Evolutionary conservation across 495 filamentous ascomycete species (phyloP).

Genomic region (Neurospora africana): DNA sequence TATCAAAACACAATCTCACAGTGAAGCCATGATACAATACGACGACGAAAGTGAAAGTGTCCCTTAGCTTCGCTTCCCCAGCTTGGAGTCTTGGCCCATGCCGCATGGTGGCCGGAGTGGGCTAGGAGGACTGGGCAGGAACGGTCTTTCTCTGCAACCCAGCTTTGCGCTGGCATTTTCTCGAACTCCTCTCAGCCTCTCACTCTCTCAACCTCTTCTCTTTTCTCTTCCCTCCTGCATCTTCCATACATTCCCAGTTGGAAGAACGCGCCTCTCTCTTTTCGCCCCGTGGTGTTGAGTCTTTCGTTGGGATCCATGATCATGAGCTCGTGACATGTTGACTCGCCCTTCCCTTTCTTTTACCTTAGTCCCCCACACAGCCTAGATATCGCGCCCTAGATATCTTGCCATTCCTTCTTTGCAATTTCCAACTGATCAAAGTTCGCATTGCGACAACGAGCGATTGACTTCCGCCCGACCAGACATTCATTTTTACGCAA

Average conservation of each 20-base stretch:
- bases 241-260: slow-evolving; percentile 1
- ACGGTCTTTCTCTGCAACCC: background rate
- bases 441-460: background rate
- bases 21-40: background rate
- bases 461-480: background rate
- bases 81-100: background rate
- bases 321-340: slow-evolving; percentile 7
- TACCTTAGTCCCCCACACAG: slow-evolving; percentile 1
- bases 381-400: background rate
- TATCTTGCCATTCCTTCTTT: background rate
- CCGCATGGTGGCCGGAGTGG: background rate
- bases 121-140: background rate
- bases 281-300: slow-evolving; percentile 8
- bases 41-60: background rate
- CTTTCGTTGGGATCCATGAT: slow-evolving; percentile 3
- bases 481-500: background rate
- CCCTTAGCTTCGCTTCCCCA: background rate
- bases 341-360: slow-evolving; percentile 10
- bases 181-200: background rate
- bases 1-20: background rate
- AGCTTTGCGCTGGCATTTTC: background rate
- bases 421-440: background rate
- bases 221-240: slow-evolving; percentile 4
- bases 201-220: slow-evolving; percentile 1
- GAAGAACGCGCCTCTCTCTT: background rate